Conservation (phyloP, 176 grass and related monocot species). For the Phoenix roebelenii region DNA sequence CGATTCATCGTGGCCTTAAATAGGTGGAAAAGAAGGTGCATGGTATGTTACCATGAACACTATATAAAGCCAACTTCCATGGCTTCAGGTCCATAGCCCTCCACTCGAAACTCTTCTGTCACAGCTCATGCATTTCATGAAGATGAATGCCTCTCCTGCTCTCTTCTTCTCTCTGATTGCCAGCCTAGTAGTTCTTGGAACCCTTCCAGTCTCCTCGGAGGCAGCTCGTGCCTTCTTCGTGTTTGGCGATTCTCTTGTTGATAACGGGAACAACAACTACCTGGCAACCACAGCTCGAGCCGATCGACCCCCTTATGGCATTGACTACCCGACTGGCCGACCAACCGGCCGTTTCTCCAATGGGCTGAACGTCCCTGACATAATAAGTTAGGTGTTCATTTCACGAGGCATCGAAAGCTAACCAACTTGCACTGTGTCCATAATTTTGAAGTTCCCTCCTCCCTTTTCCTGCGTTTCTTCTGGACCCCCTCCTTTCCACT, state of each 20-base stretch:
- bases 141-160: constrained; percentile 23
- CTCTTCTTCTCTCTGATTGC: constrained; percentile 9
- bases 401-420: no score
- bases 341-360: constrained; percentile 73
- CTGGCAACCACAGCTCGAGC: constrained; percentile 55
- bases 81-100: no score
- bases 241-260: constrained; percentile 91
- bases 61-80: no score
- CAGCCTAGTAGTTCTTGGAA: background rate
- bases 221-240: constrained; percentile 81
- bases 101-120: no score
- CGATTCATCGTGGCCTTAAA: no score
- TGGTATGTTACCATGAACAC: no score
- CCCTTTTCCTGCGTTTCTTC: no score
- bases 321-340: constrained; percentile 55
- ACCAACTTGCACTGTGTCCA: no score
- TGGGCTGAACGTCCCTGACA: constrained; percentile 71
- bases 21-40: no score
- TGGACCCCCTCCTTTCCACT: no score
- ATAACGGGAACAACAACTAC: constrained; percentile 95
- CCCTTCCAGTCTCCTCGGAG: background rate
- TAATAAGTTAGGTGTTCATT: constrained; percentile 54
- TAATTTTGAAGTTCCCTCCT: no score
- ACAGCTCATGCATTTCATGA: no score
- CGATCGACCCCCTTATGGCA: constrained; percentile 75